Base-by-base conservation (phyloP, 2,329 filamentous ascomycete species). In the Lasiodiplodia citricola region DNA sequence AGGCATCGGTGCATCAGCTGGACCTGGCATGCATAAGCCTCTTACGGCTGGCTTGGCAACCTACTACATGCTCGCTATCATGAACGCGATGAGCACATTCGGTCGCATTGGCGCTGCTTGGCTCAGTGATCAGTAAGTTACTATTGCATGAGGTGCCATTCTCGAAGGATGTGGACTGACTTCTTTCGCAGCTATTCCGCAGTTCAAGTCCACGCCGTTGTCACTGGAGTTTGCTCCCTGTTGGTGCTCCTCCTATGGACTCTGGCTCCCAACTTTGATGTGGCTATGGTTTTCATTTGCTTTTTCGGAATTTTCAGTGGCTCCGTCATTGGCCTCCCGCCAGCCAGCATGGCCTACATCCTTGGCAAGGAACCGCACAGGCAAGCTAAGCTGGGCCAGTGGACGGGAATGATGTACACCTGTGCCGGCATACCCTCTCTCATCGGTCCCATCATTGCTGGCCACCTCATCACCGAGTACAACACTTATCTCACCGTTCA, bases 331-430 rank as follows among this genome's bases (percentile, higher is more conserved):
- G 84, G 83, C 23, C 78, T 85, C 1, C 84, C 84, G 8, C 82
- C 84, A 1, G 84, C 84, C 4, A 83, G 80, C 16, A 79, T 86
- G 47, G 82, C 82, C 41, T 80, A 82, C 72, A 82, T 85, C 51
- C 78, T 86, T 68, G 79, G 76, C n/a, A 74, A 72, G 8, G 70
- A 66, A 16, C 66, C 73, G 25, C 68, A 75, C 28, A 73, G 73
- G 11, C 77, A 79, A 73, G 68, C 79, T 63, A 82, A 80, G 67
- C 80, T 86, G 8, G 84, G 84, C 16, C 83, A 85, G 66, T 86
- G 84, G 84, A 82, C 79, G 3, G 84, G 84, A 52, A 85, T 85
- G 83, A 84, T 85, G 83, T 86, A 85, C 76, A 80, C 79, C 13
- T 75, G 77, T 55, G 79, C 83, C 10, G 82, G 82, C 1, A 72